Evolutionary conservation across 2,329 filamentous ascomycete species (phyloP), one percentile per base, ranked within the genome.

Genomic region (Aspergillus unguis): DNA sequence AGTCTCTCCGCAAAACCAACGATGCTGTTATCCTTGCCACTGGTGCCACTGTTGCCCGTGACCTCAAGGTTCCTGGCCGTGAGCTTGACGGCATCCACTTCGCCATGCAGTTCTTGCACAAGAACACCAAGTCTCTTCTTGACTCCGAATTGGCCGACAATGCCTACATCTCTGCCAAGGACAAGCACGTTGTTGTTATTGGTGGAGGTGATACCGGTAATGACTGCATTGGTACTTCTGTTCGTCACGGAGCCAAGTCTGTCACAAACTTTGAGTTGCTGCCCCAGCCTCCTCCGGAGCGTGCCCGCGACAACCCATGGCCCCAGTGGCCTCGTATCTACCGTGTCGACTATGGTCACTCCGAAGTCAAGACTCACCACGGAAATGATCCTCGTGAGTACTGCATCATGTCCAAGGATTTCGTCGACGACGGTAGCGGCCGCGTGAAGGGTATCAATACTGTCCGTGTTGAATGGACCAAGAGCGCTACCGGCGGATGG

Each of bases 401-500:
- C 80, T 96, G 92, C 78, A 91, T 97, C 76, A 96, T 96, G 90
- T 95, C 91, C 17, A 92, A 95, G 77, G 90, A 95, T 65, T 97
- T 97, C 63, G 90, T 95, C 56, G 90, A 92, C 60, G 90, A 96
- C 64, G 92, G 90, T 57, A 83, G 75, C 45, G 92, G 92, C 69
- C 86, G 87, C 60, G 90, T 97, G 68, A 95, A 91, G 80, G 92
- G 92, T 58, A 96, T 97, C 80, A 96, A 94, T 76, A 96, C 91
- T 40, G 84, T 94, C 54, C 90, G 92, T 50, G 92, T 97, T 40
- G 92, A 96, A 72, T 97, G 92, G 92, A 94, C 90, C 63, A 94
- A 92, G 80, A 90, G 85, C 49, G 81, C 89, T 28, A 86, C 84
- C 56, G 92, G 92, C 60, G 92, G 92, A 41, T 97, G 92, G 92